Percentiles rank a stretch among this genome's conserved stretches.
These are phyloP conservation scores for Elsinoe perseae DNA, from an alignment of 2,329 filamentous ascomycete species.

Conservation along the genomic window DNA sequence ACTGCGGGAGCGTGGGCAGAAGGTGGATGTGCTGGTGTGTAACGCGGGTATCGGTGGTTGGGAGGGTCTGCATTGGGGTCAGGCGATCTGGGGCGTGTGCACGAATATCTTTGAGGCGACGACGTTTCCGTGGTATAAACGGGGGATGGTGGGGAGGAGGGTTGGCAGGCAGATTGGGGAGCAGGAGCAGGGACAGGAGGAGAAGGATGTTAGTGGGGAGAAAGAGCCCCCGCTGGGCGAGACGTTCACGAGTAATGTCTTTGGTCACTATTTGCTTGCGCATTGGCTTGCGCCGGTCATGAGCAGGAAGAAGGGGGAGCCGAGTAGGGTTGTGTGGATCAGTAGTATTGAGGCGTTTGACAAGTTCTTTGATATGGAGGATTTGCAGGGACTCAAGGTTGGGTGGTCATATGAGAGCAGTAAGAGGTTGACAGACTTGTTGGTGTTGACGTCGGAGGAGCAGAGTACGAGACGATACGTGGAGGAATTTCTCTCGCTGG, in stretches of 20 bases:
- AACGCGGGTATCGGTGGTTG: conserved; percentile 89
- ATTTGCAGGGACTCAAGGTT: conserved; percentile 66
- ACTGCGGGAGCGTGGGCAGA: conserved; percentile 52
- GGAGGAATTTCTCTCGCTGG: conserved; percentile 46
- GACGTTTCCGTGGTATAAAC: conserved; percentile 74
- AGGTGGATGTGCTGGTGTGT: conserved; percentile 70
- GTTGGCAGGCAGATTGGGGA: conserved; percentile 41
- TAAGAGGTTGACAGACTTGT: conserved; percentile 78
- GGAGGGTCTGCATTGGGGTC: conserved; percentile 65
- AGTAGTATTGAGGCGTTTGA: conserved; percentile 67
- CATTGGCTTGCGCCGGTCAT: conserved; percentile 75
- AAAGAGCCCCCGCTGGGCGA: conserved; percentile 60
- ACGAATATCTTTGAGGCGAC: conserved; percentile 59
- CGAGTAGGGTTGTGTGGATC: conserved; percentile 69
- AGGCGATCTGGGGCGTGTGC: conserved; percentile 49
- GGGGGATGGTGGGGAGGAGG: conserved; percentile 49
- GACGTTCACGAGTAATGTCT: conserved; percentile 86
- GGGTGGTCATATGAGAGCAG: conserved; percentile 69
- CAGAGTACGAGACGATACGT: conserved; percentile 55
- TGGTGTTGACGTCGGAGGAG: conserved; percentile 65
- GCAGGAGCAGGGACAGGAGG: conserved; percentile 17
- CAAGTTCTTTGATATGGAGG: conserved; percentile 53
- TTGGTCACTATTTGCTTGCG: conserved; percentile 86
- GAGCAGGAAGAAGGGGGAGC: conserved; percentile 34
- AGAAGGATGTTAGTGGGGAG: conserved; percentile 17